Base-by-base conservation (phyloP, 495 filamentous ascomycete genomes). In the Aspergillus homomorphus region DNA sequence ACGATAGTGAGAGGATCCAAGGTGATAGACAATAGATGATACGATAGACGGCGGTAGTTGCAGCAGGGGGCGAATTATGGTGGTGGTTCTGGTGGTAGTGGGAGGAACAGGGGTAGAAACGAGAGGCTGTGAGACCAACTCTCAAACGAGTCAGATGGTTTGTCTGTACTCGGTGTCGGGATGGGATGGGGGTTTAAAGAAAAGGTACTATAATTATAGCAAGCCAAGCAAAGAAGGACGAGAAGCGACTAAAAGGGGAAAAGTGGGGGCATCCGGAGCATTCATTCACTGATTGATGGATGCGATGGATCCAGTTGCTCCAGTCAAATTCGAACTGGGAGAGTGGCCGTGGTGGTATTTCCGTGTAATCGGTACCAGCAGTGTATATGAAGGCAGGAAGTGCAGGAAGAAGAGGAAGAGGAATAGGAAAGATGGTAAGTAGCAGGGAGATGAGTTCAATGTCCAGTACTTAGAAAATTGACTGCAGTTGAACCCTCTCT, bases 241-340 rank as follows among this genome's bases (percentile, higher is more conserved):
- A 38, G 33, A 38, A 38, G 33, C 8, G 46, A 61, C 54, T 61
- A 60, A 63, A 55, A 54, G 44, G 59, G 45, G 56, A 55, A 61
- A 62, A 56, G 56, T 62, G 48, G 63, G 68, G 64, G 62, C 57
- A 58, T 28, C 22, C 44, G 54, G 54, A 56, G 45, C n/a, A 51
- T 51, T 51, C 21, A 18, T 28, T 52, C 43, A 46, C 46, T 26
- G 41, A 38, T 24, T n/a, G 18, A 46, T 21, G 50, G 50, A 51
- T 46, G 44, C 22, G 10, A 59, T 22, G 28, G 49, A 51, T 49
- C 24, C 57, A 26, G 30, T 53, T 28, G n/a, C n/a, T n/a, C n/a
- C n/a, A n/a, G n/a, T n/a, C n/a, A n/a, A n/a, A n/a, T 28, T 9
- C 48, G n/a, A 20, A 28, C 14, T 18, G 14, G 5, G 21, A 19